Base-by-base conservation (phyloP, 768 basidiomycete species). In the Tylopilus plumbeoviolaceoides region DNA sequence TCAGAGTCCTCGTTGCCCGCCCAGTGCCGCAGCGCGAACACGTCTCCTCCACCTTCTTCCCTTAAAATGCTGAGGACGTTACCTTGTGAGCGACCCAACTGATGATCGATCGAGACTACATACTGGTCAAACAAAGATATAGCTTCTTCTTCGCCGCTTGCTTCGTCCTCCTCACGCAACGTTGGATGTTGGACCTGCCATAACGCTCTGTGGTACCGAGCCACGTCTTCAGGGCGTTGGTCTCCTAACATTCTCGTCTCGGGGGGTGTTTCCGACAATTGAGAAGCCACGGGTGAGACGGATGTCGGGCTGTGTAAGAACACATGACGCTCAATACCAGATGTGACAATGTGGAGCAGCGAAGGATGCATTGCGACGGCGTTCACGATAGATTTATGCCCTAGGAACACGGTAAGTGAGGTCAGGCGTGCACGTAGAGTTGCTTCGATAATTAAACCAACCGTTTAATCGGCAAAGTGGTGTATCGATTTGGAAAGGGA, bases 381-480 rank as follows among this genome's bases (percentile, higher is more conserved):
- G 63, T 92, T 93, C 42, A 91, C 82, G 48, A 93, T 89, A 2
- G 89, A 89, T 38, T 78, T 71, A 63, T 91, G 89, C 5, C 88
- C 87, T 83, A 49, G 44, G 10, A 46, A 41, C 25, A 43, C 52
- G 50, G 33, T 27, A 49, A 53, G 49, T 49, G 51, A 41, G 49
- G 50, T 11, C 39, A 46, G 33, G 20, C 21, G 27, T 33, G 38
- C 39, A 12, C 36, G 38, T 35, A 7, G 44, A 38, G 21, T 10
- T 43, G 25, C 38, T 41, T 47, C 21, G 31, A 41, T 42, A 17
- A 50, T 42, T 40, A n/a, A 31, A 58, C 62, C 17, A 41, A 84
- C 87, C 87, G 56, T 74, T 75, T 27, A 91, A 65, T 17, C 79
- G 75, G 56, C 75, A 83, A 17, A 81, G 67, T 7, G 89, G 89